These are phyloP conservation scores for Cystobasidium tubakii DNA, from an alignment of 768 basidiomycete genomes.

Conservation along the genomic window DNA sequence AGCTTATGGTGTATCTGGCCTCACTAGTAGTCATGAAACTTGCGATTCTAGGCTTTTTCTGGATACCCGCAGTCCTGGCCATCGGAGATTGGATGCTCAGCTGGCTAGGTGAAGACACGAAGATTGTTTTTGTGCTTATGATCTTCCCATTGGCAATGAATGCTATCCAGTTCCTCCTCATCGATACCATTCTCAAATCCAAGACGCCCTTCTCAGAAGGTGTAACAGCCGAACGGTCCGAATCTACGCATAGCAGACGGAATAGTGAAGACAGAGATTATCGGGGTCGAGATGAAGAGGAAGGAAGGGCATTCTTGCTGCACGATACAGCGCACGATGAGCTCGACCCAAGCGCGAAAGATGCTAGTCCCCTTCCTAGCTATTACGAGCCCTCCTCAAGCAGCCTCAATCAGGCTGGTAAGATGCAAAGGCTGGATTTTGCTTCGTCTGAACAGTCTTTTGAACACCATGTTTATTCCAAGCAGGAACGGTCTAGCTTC, in stretches of 20 bases:
- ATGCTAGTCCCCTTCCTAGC: neutral
- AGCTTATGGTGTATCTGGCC: slow-evolving; percentile 67
- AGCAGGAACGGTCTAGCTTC: neutral
- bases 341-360: neutral
- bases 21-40: slow-evolving; percentile 82
- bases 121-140: slow-evolving; percentile 64
- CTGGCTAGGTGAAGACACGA: slow-evolving; percentile 59
- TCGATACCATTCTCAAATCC: slow-evolving; percentile 79
- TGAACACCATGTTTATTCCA: neutral
- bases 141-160: slow-evolving; percentile 63
- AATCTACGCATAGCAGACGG: neutral
- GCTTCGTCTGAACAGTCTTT: neutral
- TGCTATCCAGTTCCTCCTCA: slow-evolving; percentile 76
- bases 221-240: neutral
- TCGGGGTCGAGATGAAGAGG: slow-evolving; percentile 9
- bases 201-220: slow-evolving; percentile 13
- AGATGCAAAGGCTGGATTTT: neutral
- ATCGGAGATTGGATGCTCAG: slow-evolving; percentile 81
- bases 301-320: slow-evolving; percentile 3
- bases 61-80: slow-evolving; percentile 63
- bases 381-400: slow-evolving; percentile 4
- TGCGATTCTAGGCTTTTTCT: slow-evolving; percentile 70
- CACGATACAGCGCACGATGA: slow-evolving; percentile 1
- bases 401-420: neutral
- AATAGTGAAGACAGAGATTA: neutral